Percentiles rank a stretch among this genome's conserved stretches.
Evolutionary conservation across 192 early-diverging fungal genomes (phyloP).

Genomic region (Coemansia sp.): DNA sequence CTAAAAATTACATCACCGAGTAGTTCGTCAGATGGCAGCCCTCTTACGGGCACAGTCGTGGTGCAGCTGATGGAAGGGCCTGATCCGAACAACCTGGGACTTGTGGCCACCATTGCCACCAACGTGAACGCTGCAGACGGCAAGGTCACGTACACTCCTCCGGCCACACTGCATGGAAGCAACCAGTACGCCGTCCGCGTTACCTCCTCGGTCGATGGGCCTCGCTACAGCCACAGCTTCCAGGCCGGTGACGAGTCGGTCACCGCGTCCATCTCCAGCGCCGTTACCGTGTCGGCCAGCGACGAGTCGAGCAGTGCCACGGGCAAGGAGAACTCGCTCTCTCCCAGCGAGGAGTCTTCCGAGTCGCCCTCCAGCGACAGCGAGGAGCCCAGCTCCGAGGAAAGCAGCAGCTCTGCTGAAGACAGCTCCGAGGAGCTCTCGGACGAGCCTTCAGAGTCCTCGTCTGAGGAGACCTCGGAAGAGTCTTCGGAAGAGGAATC

Average conservation of each 20-base stretch:
- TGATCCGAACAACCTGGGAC: slow-evolving; percentile 42
- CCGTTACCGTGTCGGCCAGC: slow-evolving; percentile 7
- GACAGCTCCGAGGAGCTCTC: neutral
- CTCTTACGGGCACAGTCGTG: slow-evolving; percentile 39
- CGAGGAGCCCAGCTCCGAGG: neutral
- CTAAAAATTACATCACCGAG: neutral
- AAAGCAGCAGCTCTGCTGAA: slow-evolving; percentile 8
- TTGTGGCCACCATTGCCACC: slow-evolving; percentile 24
- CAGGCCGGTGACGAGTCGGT: slow-evolving; percentile 19
- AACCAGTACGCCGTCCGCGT: slow-evolving; percentile 40
- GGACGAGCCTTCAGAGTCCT: slow-evolving; percentile 1
- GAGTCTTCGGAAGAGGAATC: slow-evolving; percentile 13
- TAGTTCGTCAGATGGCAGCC: slow-evolving; percentile 34
- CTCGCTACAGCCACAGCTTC: slow-evolving; percentile 52
- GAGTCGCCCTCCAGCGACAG: neutral
- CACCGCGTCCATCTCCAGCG: slow-evolving; percentile 4
- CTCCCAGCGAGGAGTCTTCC: neutral
- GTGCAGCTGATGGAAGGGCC: slow-evolving; percentile 50
- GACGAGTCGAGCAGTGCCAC: neutral
- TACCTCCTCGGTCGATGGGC: slow-evolving; percentile 32
- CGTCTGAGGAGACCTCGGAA: slow-evolving; percentile 4
- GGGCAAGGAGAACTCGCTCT: neutral
- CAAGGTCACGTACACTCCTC: slow-evolving; percentile 26
- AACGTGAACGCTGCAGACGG: slow-evolving; percentile 16
- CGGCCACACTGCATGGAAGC: slow-evolving; percentile 22